Evolutionary conservation across 2,329 filamentous ascomycete species (phyloP).

Genomic region (Exophiala dermatitidis): DNA sequence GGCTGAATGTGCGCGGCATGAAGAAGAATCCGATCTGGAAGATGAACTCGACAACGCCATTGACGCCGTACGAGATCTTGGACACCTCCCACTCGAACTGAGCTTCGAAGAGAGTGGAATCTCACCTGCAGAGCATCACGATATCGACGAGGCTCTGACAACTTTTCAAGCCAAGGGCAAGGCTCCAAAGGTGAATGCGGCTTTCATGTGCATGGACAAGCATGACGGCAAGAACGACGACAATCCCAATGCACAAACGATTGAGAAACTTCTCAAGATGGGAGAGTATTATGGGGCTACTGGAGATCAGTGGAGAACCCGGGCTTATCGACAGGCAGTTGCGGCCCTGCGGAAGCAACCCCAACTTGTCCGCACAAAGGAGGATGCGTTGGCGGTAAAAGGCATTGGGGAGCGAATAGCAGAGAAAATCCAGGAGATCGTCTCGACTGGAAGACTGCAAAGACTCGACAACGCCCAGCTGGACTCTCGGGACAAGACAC

Average conservation of each 20-base stretch:
- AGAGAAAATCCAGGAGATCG: conserved; percentile 84
- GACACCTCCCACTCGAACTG: neutral
- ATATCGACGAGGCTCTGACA: conserved; percentile 2
- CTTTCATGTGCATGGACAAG: conserved; percentile 56
- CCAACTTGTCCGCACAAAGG: conserved; percentile 57
- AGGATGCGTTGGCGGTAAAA: conserved; percentile 61
- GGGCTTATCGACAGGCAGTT: conserved; percentile 71
- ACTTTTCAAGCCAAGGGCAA: neutral
- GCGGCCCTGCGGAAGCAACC: conserved; percentile 61
- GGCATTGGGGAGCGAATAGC: conserved; percentile 67
- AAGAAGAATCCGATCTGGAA: conserved; percentile 26
- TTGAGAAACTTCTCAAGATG: conserved; percentile 72
- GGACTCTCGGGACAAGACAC: conserved; percentile 57
- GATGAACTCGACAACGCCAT: conserved; percentile 31
- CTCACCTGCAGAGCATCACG: neutral
- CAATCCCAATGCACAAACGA: conserved; percentile 69
- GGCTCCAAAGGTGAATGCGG: conserved; percentile 29
- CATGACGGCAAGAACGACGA: conserved; percentile 40
- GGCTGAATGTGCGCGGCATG: conserved; percentile 32
- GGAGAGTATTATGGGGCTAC: conserved; percentile 65
- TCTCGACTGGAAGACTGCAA: conserved; percentile 61
- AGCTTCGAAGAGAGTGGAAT: conserved; percentile 3
- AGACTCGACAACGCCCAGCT: conserved; percentile 63
- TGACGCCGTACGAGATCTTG: conserved; percentile 10
- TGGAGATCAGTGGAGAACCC: conserved; percentile 68